Base-by-base conservation (phyloP, 805 yeast genomes). In the Blastobotrys robertii region DNA sequence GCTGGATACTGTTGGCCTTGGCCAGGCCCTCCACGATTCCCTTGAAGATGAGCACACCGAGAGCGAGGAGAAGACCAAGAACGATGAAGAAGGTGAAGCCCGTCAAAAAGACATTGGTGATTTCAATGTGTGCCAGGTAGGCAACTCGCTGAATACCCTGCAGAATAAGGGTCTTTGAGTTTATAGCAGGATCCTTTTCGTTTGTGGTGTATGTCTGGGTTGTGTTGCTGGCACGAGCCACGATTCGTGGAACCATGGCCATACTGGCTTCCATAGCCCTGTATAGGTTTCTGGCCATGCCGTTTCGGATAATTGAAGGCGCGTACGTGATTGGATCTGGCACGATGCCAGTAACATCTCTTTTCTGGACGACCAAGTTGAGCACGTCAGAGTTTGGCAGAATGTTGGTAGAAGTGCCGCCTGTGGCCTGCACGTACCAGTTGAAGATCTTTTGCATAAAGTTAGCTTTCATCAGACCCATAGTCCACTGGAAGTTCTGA, bases 361-460 rank as follows among this genome's bases (percentile, higher is more conserved):
- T 56, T 40, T 54, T 69, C 58, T 81, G 81, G 57, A 87, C 95
- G 10, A 92, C 81, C 43, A 92, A 75, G 2, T 96, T 85, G 35
- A 87, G 65, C 15, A 76, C 62, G 50, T 78, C 74, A 49, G 71
- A 62, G 55, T 86, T 78, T 6, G 73, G 65, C 35, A 90, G 64
- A 31, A 86, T 76, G 34, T 83, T 84, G 3, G 96, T 81, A 1
- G 94, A 78, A 0, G 72, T 60, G 44, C 98, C 98, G 32, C 96
- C 96, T 1, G 98, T 92, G 6, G 95, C 69, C 65, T 90, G 96
- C 41, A 90, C 80, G 62, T 90, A 90, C 98, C 98, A 90, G 60
- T 81, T 76, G 50, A 92, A 81, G 49, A 86, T 83, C 35, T 69
- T 62, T 62, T 88, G 96, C 76, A 90, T 81, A 56, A 87, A 84